These are phyloP conservation scores for Puccinia novopanici DNA, from an alignment of 1,284 basidiomycete species.

Conservation along the genomic window DNA sequence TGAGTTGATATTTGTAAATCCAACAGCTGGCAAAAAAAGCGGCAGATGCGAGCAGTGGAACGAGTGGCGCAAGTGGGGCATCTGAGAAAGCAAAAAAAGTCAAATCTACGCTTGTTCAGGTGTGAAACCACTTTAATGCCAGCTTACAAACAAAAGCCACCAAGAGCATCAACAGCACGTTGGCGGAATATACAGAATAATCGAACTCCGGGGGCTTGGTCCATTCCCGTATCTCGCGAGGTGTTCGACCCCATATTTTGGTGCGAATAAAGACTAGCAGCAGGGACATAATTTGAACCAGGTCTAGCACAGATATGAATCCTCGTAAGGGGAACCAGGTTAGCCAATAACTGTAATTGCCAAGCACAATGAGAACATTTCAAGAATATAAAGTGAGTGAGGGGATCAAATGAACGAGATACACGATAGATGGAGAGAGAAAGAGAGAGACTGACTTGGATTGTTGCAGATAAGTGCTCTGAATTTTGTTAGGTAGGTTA, in stretches of 20 bases:
- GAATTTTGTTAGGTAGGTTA: conserved; percentile 51
- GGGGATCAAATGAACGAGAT: conserved; percentile 62
- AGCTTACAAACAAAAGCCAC: conserved; percentile 49
- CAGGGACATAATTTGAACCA: conserved; percentile 91
- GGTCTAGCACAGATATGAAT: conserved; percentile 88
- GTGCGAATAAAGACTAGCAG: conserved; percentile 82
- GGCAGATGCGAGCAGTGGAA: conserved; percentile 67
- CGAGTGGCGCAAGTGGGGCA: conserved; percentile 84
- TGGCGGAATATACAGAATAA: conserved; percentile 71
- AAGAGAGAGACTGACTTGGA: conserved; percentile 48
- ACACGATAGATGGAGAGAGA: background rate
- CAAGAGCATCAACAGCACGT: conserved; percentile 47
- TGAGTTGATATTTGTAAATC: conserved; percentile 57
- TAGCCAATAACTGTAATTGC: conserved; percentile 83
- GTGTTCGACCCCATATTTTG: conserved; percentile 85
- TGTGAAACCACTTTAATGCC: background rate
- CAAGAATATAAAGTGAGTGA: conserved; percentile 54
- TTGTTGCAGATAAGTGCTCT: conserved; percentile 50
- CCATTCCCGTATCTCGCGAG: conserved; percentile 91
- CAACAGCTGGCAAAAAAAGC: conserved; percentile 71
- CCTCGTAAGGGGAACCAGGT: conserved; percentile 94
- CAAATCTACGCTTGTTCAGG: background rate
- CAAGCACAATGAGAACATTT: conserved; percentile 64
- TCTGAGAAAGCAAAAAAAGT: conserved; percentile 58
- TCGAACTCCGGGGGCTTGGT: conserved; percentile 92